These are phyloP conservation scores for Pugionium cornutum DNA, from an alignment of 345 rosid genomes.

Conservation along the genomic window DNA sequence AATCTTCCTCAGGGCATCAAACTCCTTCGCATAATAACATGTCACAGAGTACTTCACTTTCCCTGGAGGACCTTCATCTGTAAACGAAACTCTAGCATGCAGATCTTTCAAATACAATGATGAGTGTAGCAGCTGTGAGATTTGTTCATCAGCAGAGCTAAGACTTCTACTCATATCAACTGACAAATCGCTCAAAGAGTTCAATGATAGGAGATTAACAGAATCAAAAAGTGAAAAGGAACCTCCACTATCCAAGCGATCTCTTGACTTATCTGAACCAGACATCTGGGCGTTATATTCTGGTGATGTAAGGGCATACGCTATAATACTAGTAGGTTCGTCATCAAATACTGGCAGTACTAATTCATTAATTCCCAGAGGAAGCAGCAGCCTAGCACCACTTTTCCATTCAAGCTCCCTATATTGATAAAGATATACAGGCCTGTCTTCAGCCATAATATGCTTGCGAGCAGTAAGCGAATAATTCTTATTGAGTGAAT, in stretches of 20 bases:
- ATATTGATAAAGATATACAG: constrained; percentile 57
- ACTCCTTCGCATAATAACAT: constrained; percentile 81
- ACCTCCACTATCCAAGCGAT: constrained; percentile 47
- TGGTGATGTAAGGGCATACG: constrained; percentile 74
- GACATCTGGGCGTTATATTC: constrained; percentile 67
- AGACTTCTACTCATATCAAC: constrained; percentile 50
- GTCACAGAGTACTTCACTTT: constrained; percentile 76
- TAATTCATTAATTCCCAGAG: constrained; percentile 63
- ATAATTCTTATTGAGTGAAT: constrained; percentile 46
- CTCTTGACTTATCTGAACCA: constrained; percentile 61
- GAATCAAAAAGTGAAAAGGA: constrained; percentile 63
- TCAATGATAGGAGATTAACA: constrained; percentile 52
- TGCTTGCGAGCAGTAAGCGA: constrained; percentile 54
- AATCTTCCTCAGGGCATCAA: constrained; percentile 81
- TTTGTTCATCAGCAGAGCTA: constrained; percentile 63
- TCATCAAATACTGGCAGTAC: constrained; percentile 89
- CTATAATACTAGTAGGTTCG: constrained; percentile 88
- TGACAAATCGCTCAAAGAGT: constrained; percentile 51
- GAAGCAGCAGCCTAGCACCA: constrained; percentile 77
- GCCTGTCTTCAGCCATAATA: constrained; percentile 56
- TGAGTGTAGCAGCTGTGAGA: constrained; percentile 59
- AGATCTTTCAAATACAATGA: constrained; percentile 56
- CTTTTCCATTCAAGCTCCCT: constrained; percentile 70
- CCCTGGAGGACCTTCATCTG: constrained; percentile 68
- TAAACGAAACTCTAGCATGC: constrained; percentile 77